Base-by-base conservation (phyloP, 129 eudicot species). In the Deinandra increscens region DNA sequence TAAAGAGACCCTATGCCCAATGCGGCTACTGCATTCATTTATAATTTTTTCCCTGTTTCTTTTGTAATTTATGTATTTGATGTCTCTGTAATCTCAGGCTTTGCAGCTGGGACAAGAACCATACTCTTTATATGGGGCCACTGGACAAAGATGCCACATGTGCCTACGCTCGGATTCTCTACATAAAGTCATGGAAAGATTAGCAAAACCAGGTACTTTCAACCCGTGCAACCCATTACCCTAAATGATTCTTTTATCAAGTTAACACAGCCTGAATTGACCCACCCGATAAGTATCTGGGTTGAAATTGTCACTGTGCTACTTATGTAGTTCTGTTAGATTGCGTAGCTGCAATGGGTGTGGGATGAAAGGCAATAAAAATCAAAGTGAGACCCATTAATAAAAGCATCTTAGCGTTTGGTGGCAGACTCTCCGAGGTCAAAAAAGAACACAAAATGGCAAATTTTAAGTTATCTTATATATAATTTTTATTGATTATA, bases 71-170 rank as follows among this genome's bases (percentile, higher is more conserved):
- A 19, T 39, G 14, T 34, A 18, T 11, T 33, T 70, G 39, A 38
- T 42, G 67, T 53, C 36, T 36, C 31, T n/a, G 64, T 42, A 51
- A 22, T 76, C 53, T 15, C 75, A 91, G 97, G 97, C 96, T 42
- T 82, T 91, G 78, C 97, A 91, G 81, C 84, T 83, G 60, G 87
- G 96, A 60, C 91, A 91, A 71, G 97, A 91, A 77, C 83, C 88
- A 7, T 77, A 75, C 69, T 74, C 92, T 39, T 19, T 85, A 15
- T 74, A 62, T 61, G 97, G 85, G 6, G 46, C 78, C 69, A 80
- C 68, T 64, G 56, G 65, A 60, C 96, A 88, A 80, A 87, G 90
- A 81, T 91, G 92, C 77, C 92, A 91, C 77, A 85, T 91, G 97
- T 87, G 97, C 75, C 82, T 91, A 75, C 83, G 86, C 45, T 75